Conservation (phyloP, 805 yeast genomes). For the Candida coleopterorum region DNA sequence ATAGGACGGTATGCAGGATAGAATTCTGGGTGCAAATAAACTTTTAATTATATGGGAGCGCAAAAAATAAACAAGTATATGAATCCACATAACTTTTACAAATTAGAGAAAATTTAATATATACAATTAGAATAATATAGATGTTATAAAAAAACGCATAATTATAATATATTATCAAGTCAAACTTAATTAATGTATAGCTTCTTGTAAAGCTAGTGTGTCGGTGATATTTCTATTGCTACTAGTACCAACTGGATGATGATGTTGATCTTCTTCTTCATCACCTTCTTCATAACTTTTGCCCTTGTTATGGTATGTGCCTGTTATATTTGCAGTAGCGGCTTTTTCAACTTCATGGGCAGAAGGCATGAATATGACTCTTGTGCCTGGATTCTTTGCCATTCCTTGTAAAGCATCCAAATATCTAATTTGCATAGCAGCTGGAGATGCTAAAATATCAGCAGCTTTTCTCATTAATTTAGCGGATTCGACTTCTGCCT, state of each 20-base stretch:
- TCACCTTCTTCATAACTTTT: conserved; percentile 17
- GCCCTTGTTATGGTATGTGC: conserved; percentile 6
- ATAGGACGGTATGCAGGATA: too few species aligned
- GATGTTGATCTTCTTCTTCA: conserved; percentile 18
- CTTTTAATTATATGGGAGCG: too few species aligned
- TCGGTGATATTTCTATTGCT: conserved; percentile 14
- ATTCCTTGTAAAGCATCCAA: conserved; percentile 74
- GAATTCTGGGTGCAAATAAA: too few species aligned
- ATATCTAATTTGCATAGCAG: conserved; percentile 76
- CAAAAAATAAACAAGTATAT: too few species aligned
- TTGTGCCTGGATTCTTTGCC: conserved; percentile 59
- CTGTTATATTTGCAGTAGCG: conserved; percentile 21
- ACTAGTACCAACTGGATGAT: conserved; percentile 7
- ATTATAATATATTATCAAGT: too few species aligned
- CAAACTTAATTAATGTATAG: conserved; percentile 9
- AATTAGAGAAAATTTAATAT: too few species aligned
- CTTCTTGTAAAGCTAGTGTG: conserved; percentile 31
- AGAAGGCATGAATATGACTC: conserved; percentile 71
- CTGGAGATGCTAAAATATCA: conserved; percentile 65
- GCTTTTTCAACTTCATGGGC: conserved; percentile 38
- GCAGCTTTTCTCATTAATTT: conserved; percentile 76
- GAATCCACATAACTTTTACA: too few species aligned
- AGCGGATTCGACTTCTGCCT: conserved; percentile 72
- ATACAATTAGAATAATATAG: too few species aligned
- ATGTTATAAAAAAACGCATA: too few species aligned